These are phyloP conservation scores for Platismatia glauca DNA, from an alignment of 495 filamentous ascomycete genomes.

Conservation along the genomic window DNA sequence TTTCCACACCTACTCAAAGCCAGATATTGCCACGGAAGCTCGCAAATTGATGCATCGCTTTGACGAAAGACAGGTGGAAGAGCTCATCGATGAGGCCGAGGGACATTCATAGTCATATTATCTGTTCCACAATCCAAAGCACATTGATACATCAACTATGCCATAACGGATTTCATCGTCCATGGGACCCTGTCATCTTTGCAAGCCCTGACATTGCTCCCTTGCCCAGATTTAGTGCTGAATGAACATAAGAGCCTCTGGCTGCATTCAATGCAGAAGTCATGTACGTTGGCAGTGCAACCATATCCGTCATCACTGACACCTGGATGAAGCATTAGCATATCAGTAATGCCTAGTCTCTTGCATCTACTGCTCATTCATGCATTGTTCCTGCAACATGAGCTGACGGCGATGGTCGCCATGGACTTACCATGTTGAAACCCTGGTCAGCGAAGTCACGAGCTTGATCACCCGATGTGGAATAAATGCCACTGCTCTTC, in stretches of 20 bases:
- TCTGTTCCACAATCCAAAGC: background rate
- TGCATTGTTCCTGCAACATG: background rate
- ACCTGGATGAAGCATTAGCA: slow-evolving; percentile 20
- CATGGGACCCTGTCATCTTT: slow-evolving; percentile 28
- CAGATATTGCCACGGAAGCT: slow-evolving; percentile 45
- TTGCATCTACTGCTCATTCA: background rate
- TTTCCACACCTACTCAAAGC: slow-evolving; percentile 31
- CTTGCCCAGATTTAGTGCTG: slow-evolving; percentile 38
- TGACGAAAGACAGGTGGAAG: slow-evolving; percentile 57
- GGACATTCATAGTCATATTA: slow-evolving; percentile 24
- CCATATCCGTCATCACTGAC: slow-evolving; percentile 47
- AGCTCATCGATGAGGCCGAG: slow-evolving; percentile 59
- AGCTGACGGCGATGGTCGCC: background rate
- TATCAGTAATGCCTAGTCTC: background rate
- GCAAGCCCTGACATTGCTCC: slow-evolving; percentile 28
- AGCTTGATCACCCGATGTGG: slow-evolving; percentile 53
- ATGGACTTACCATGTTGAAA: slow-evolving; percentile 57
- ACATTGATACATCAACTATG: background rate
- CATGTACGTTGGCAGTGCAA: slow-evolving; percentile 36
- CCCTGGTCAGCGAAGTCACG: slow-evolving; percentile 55
- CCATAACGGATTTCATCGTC: slow-evolving; percentile 16
- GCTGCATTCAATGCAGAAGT: slow-evolving; percentile 33
- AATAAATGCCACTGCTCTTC: slow-evolving; percentile 67
- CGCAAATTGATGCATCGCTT: slow-evolving; percentile 81
- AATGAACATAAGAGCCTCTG: slow-evolving; percentile 28